phyloP scores from a whole-genome alignment of 306 rosid species.

The Aeschynomene evenia region DNA sequence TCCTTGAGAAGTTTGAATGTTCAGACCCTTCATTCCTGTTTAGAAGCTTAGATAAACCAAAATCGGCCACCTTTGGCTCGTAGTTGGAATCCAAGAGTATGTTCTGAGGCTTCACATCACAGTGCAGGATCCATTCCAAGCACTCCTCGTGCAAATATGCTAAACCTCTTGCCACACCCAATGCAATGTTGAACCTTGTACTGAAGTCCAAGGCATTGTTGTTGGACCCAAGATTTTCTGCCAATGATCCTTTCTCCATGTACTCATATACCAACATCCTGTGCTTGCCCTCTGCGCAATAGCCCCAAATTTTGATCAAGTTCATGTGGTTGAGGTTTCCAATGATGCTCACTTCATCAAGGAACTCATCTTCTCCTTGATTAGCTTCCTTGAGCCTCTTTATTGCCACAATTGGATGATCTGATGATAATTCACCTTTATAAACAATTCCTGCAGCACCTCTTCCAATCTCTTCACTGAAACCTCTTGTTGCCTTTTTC shows the following conservation, averaged over 20 bases:
- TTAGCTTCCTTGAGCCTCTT: constrained; percentile 35
- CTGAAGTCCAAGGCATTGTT: constrained; percentile 33
- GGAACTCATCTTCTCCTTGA: constrained; percentile 51
- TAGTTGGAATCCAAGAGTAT: constrained; percentile 36
- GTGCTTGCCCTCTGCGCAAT: constrained; percentile 45
- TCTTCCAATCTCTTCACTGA: constrained; percentile 49
- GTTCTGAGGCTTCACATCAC: constrained; percentile 53
- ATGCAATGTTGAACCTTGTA: constrained; percentile 40
- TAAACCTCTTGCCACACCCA: constrained; percentile 50
- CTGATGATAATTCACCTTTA: constrained; percentile 34
- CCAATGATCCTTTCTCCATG: constrained; percentile 47
- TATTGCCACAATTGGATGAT: constrained; percentile 38
- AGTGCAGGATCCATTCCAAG: constrained; percentile 57
- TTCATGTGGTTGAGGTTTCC: constrained; percentile 51
- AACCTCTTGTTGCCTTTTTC: constrained; percentile 33
- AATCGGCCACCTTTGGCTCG: constrained; percentile 46
- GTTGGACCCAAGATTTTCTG: constrained; percentile 21
- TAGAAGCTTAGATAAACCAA: constrained; percentile 42
- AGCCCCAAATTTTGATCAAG: constrained; percentile 55
- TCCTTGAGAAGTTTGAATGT: constrained; percentile 31
- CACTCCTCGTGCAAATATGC: constrained; percentile 59
- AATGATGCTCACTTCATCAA: constrained; percentile 42
- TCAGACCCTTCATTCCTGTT: constrained; percentile 26
- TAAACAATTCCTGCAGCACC: constrained; percentile 46
- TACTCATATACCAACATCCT: constrained; percentile 47